These are phyloP conservation scores for Licmophora abbreviata DNA, from an alignment of 108 stramenopile genomes.

Conservation along the genomic window DNA sequence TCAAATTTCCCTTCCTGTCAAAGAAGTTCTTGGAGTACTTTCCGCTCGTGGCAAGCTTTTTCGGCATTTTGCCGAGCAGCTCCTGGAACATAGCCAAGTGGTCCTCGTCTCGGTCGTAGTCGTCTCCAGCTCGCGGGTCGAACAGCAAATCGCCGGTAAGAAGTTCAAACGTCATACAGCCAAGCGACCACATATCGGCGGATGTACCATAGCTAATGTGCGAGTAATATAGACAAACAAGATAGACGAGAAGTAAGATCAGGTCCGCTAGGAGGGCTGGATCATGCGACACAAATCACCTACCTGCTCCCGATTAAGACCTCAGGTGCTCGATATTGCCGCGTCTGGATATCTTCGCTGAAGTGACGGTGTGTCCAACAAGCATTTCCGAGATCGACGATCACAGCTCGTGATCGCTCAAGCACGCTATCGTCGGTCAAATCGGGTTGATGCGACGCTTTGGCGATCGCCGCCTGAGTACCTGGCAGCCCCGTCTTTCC, in stretches of 20 bases:
- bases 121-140: slow-evolving; percentile 89
- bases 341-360: slow-evolving; percentile 97
- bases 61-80: slow-evolving; percentile 92
- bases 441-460: slow-evolving; percentile 57
- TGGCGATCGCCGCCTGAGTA: slow-evolving; percentile 14
- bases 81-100: slow-evolving; percentile 98
- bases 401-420: slow-evolving; percentile 56
- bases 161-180: slow-evolving; percentile 95
- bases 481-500: slow-evolving; percentile 5
- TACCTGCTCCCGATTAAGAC: slow-evolving; percentile 84
- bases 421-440: slow-evolving; percentile 58
- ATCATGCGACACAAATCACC: too few relatives aligned
- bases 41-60: slow-evolving; percentile 74
- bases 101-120: slow-evolving; percentile 96
- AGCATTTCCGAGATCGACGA: slow-evolving; percentile 98
- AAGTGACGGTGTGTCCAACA: slow-evolving; percentile 98
- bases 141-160: slow-evolving; percentile 96
- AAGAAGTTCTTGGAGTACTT: slow-evolving; percentile 95
- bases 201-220: slow-evolving; percentile 85
- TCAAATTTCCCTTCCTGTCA: slow-evolving; percentile 91
- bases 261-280: slow-evolving; percentile 1
- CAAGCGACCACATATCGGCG: slow-evolving; percentile 98
- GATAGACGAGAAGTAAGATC: background rate
- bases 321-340: slow-evolving; percentile 97
- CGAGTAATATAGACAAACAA: slow-evolving; percentile 7